Conservation (phyloP, 2,329 filamentous ascomycete species). For the Phialemoniopsis sp. region DNA sequence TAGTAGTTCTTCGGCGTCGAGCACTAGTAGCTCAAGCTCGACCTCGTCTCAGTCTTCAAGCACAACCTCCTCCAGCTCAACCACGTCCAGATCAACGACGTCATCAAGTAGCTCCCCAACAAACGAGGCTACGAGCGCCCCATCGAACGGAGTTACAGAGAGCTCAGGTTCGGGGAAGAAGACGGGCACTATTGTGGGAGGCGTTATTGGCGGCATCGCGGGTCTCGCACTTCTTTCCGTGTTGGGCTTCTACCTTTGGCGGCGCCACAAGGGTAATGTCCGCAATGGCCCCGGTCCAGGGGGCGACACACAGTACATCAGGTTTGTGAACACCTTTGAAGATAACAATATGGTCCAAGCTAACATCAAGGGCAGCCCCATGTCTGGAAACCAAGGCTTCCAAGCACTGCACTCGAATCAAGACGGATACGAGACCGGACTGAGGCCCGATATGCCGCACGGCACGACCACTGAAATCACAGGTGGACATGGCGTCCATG, state of each 20-base stretch:
- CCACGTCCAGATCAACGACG: conserved; percentile 8
- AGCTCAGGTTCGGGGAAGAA: conserved; percentile 15
- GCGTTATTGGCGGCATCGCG: conserved; percentile 46
- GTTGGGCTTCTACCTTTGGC: conserved; percentile 37
- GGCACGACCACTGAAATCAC: conserved; percentile 1
- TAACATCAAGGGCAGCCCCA: conserved; percentile 10
- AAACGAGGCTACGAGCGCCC: conserved; percentile 4
- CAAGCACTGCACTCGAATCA: conserved; percentile 28
- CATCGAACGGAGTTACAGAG: conserved; percentile 11
- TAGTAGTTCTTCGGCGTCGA: conserved; percentile 1
- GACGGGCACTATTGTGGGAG: conserved; percentile 51
- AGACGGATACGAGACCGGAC: conserved; percentile 22
- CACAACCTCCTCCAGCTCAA: conserved; percentile 8
- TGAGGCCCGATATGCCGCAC: conserved; percentile 6
- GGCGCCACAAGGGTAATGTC: conserved; percentile 34
- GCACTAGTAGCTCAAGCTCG: conserved; percentile 2
- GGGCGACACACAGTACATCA: conserved; percentile 33
- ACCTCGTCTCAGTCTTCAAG: conserved; percentile 4
- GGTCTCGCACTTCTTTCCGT: conserved; percentile 36
- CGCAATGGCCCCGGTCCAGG: conserved; percentile 35
- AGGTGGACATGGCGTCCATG: not conserved
- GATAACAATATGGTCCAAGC: not conserved
- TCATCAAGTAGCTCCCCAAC: conserved; percentile 1
- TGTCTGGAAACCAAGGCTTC: conserved; percentile 26
- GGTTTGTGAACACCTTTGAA: conserved; percentile 20